Base-by-base conservation (phyloP, 352 stramenopile species). In the Hyaloperonospora arabidopsidis region DNA sequence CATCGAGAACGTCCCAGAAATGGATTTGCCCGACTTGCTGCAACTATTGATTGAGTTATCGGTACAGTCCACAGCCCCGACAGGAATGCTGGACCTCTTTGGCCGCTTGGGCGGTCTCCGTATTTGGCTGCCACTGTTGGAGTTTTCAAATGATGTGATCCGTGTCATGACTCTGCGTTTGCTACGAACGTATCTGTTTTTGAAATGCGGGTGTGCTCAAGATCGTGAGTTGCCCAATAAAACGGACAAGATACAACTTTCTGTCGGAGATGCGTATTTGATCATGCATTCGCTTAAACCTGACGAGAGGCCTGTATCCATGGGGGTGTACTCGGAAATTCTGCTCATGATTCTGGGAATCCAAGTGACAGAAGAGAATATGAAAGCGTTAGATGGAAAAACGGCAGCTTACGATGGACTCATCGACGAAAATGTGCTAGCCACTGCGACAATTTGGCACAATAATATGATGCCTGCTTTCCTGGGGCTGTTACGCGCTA, bases 311-410 rank as follows among this genome's bases (percentile, higher is more conserved):
- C 74, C 75, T 2, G 67, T 90, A 1, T 83, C 79, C 0, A 85
- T 93, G 72, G 80, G 78, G 7, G 79, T 89, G 6, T 93, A 90
- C 57, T 84, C 78, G 14, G 82, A 93, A 47, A 71, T 93, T 57
- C 51, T 90, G 36, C 67, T 88, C 6, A 74, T 89, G 53, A 70
- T 90, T 49, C 46, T 90, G 8, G 82, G 80, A 21, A 79, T 89
- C 44, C 69, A 84, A 67, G 77, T 90, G 40, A 82, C 69, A 17
- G 65, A 79, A 38, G 73, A 69, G 22, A 57, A 82, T 40, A 79
- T 77, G 63, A 76, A 74, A 49, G 52, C 61, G 13, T 54, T 79
- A 8, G 67, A 77, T 39, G 70, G 68, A 1, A 74, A 75, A 62
- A 78, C 73, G 2, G 68, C 68, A 40, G 63, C 68, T 38, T 76